Evolutionary conservation across 352 stramenopile species (phyloP).

Genomic region (Aphanomyces euteiches): DNA sequence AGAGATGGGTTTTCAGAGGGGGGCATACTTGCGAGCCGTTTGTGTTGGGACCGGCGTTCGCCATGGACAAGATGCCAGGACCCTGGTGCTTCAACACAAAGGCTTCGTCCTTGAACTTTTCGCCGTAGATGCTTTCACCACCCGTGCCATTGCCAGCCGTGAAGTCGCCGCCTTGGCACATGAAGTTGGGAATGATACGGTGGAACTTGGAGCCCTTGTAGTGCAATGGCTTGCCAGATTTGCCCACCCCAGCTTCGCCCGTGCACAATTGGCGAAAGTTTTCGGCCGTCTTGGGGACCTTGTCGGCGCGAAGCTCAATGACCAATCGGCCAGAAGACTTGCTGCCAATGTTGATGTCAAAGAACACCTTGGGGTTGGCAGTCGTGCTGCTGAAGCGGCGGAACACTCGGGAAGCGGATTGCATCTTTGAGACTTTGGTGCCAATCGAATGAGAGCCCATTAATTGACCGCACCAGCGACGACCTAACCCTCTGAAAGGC

Average conservation of each 20-base stretch:
- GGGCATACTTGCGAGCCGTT: constrained; percentile 87
- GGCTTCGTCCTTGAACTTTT: constrained; percentile 95
- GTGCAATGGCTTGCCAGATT: constrained; percentile 72
- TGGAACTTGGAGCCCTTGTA: constrained; percentile 92
- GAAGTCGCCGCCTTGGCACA: constrained; percentile 97
- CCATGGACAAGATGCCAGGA: constrained; percentile 92
- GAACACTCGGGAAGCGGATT: constrained; percentile 12
- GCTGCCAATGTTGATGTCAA: constrained; percentile 95
- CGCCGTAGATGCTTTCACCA: constrained; percentile 92
- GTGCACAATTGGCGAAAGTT: constrained; percentile 98
- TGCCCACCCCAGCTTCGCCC: constrained; percentile 91
- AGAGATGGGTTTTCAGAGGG: constrained; percentile 14
- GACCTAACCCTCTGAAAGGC: too few relatives aligned
- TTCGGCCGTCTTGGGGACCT: constrained; percentile 97
- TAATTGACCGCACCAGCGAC: too few relatives aligned
- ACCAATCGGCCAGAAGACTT: constrained; percentile 77
- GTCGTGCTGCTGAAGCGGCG: constrained; percentile 54
- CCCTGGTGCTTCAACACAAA: constrained; percentile 92
- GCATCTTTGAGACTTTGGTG: constrained; percentile 12
- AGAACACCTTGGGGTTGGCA: constrained; percentile 92
- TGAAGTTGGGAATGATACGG: constrained; percentile 91
- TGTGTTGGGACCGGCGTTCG: constrained; percentile 95
- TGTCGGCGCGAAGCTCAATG: constrained; percentile 91
- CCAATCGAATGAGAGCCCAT: too few relatives aligned
- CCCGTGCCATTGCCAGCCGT: constrained; percentile 87